Evolutionary conservation across 305 asterid genomes (phyloP).

Genomic region (Withania somnifera): DNA sequence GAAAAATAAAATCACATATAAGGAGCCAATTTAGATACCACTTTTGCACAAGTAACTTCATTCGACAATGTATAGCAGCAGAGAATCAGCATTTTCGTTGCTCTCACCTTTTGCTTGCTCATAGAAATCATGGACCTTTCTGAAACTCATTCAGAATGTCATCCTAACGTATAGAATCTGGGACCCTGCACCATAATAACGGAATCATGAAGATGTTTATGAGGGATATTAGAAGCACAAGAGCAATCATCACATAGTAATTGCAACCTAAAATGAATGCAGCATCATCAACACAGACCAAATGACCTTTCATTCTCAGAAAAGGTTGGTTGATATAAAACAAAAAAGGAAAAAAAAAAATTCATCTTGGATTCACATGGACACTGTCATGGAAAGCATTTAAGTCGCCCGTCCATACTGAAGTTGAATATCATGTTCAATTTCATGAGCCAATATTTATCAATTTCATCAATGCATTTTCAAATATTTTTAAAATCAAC

Average conservation of each 20-base stretch:
- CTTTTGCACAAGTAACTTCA: slow-evolving; percentile 54
- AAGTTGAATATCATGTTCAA: background rate
- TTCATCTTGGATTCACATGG: background rate
- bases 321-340: background rate
- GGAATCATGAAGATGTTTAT: background rate
- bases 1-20: background rate
- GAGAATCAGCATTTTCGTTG: slow-evolving; percentile 54
- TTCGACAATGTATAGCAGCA: slow-evolving; percentile 75
- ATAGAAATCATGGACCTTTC: slow-evolving; percentile 62
- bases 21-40: slow-evolving; percentile 19
- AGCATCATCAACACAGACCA: background rate
- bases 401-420: background rate
- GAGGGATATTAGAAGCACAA: background rate
- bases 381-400: background rate
- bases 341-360: background rate
- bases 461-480: too few species aligned
- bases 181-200: slow-evolving; percentile 27
- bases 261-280: background rate
- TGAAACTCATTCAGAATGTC: slow-evolving; percentile 69
- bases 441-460: background rate
- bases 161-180: slow-evolving; percentile 50
- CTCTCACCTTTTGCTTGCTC: slow-evolving; percentile 35
- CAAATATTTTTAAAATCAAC: background rate
- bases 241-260: background rate
- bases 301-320: background rate